Evolutionary conservation across 2,329 filamentous ascomycete species (phyloP).

Genomic region (Sporothrix sp.): DNA sequence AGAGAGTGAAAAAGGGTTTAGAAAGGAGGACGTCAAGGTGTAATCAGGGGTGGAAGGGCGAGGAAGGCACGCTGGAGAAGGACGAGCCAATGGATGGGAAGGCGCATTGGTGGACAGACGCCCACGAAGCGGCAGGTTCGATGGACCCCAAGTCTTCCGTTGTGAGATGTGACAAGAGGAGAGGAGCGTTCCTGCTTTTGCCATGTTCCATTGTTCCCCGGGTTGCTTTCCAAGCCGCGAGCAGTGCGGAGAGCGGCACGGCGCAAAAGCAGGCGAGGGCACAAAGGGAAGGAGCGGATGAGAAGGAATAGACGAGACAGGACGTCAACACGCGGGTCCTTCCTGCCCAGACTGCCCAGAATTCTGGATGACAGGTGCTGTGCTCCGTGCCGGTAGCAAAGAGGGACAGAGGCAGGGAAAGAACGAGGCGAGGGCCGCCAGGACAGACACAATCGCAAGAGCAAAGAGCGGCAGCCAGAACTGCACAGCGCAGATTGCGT

Average conservation of each 20-base stretch:
- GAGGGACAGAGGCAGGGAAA: neutral
- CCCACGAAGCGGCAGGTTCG: neutral
- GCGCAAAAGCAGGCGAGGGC: neutral
- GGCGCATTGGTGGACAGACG: too few relatives aligned
- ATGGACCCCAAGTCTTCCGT: neutral
- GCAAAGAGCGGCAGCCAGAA: neutral
- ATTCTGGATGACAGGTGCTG: conserved; percentile 2
- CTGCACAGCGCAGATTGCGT: neutral
- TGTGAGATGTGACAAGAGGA: neutral
- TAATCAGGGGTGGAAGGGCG: neutral
- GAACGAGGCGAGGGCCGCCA: neutral
- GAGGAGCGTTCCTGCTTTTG: neutral
- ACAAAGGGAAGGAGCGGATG: neutral
- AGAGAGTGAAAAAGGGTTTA: neutral
- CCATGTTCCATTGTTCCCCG: too few relatives aligned
- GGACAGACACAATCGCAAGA: neutral
- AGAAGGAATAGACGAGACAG: neutral
- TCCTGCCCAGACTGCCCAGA: conserved; percentile 1
- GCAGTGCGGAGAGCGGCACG: neutral
- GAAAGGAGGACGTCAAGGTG: neutral
- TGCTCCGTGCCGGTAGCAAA: neutral
- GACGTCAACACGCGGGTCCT: conserved; percentile 1
- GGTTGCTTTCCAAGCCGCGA: neutral
- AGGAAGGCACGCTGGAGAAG: too few relatives aligned
- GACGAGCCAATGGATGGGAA: too few relatives aligned